Evolutionary conservation across 1,139 yeast species (phyloP).

Genomic region (Candida pseudoviswanathii): DNA sequence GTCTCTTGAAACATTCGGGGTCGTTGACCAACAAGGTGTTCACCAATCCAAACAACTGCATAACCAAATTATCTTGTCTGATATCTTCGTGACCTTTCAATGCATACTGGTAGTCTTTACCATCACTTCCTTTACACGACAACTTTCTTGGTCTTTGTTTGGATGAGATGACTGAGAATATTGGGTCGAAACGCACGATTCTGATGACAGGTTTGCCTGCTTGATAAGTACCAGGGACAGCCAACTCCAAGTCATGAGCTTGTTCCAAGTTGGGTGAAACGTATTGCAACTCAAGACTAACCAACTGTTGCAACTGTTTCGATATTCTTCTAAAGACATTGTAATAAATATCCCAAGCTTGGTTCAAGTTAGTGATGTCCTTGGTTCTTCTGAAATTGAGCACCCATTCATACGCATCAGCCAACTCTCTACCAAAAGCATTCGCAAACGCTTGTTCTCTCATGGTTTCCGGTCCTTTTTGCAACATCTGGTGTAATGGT

Average conservation of each 20-base stretch:
- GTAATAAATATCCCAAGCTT: slow-evolving; percentile 97
- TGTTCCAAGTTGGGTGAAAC: slow-evolving; percentile 88
- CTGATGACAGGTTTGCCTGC: slow-evolving; percentile 81
- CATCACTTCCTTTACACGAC: slow-evolving; percentile 83
- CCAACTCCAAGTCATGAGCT: slow-evolving; percentile 79
- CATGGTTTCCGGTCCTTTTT: slow-evolving; percentile 88
- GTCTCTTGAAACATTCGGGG: slow-evolving; percentile 95
- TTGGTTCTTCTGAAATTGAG: slow-evolving; percentile 80
- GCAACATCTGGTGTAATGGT: slow-evolving; percentile 82
- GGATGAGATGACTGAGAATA: slow-evolving; percentile 86
- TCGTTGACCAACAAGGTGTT: slow-evolving; percentile 87
- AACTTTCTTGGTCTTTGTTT: slow-evolving; percentile 94
- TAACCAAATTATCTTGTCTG: slow-evolving; percentile 94
- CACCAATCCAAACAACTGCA: slow-evolving; percentile 96
- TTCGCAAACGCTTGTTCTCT: slow-evolving; percentile 92
- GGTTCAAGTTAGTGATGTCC: slow-evolving; percentile 86
- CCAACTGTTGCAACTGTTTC: slow-evolving; percentile 85
- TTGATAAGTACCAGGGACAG: slow-evolving; percentile 90
- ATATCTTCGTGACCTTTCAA: slow-evolving; percentile 98
- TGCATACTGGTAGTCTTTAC: slow-evolving; percentile 78
- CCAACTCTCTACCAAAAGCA: slow-evolving; percentile 89
- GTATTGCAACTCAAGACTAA: slow-evolving; percentile 84
- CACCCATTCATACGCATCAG: slow-evolving; percentile 94
- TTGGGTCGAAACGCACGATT: slow-evolving; percentile 77
- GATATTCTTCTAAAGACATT: slow-evolving; percentile 90